Evolutionary conservation across 257 asterid genomes (phyloP).

Genomic region (Dorcoceras hygrometricum): DNA sequence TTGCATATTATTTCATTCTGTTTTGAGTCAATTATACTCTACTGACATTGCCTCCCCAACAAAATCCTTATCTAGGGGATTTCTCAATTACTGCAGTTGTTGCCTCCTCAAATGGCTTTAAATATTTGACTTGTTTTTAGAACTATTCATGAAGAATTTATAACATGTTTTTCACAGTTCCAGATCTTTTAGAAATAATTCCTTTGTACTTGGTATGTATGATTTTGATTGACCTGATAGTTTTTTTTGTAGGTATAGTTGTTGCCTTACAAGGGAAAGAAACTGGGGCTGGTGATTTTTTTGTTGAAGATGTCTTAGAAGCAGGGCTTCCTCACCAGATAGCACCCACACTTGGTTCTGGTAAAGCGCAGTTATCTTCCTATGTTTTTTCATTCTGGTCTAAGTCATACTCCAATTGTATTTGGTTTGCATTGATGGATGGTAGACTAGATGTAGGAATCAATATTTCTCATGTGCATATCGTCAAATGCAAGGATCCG

Average conservation of each 20-base stretch:
- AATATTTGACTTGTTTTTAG: background rate
- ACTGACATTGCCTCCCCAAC: background rate
- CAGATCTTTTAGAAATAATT: background rate
- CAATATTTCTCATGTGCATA: background rate
- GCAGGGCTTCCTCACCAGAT: slow-evolving; percentile 90
- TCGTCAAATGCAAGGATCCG: background rate
- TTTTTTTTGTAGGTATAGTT: slow-evolving; percentile 56
- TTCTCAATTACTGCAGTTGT: background rate
- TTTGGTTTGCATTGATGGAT: slow-evolving; percentile 12
- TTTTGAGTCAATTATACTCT: slow-evolving; percentile 19
- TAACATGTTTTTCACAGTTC: too few species aligned
- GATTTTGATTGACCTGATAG: background rate
- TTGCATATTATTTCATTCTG: slow-evolving; percentile 3
- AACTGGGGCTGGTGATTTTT: slow-evolving; percentile 74
- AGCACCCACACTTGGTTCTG: slow-evolving; percentile 56
- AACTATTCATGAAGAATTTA: slow-evolving; percentile 2
- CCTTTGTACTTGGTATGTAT: background rate
- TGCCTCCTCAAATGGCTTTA: slow-evolving; percentile 8
- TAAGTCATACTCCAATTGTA: background rate
- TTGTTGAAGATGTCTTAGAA: slow-evolving; percentile 79
- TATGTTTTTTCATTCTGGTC: slow-evolving; percentile 5
- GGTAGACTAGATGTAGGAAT: slow-evolving; percentile 16
- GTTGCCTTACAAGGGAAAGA: slow-evolving; percentile 88
- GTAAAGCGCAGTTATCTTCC: slow-evolving; percentile 32
- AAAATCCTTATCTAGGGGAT: slow-evolving; percentile 1